Base-by-base conservation (phyloP, 2,329 filamentous ascomycete genomes). In the Claviceps sorghi region DNA sequence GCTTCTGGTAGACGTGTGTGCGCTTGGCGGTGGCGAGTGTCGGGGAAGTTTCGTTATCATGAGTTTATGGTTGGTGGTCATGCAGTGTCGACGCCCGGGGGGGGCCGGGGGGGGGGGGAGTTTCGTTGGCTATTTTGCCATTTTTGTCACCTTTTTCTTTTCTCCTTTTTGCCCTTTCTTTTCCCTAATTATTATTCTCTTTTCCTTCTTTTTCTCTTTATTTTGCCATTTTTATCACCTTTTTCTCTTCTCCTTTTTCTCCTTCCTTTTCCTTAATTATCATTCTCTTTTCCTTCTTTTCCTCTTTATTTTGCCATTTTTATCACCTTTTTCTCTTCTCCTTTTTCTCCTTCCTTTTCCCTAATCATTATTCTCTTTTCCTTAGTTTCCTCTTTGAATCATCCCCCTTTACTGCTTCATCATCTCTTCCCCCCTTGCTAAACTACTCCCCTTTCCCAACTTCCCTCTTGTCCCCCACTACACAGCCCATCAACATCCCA, bases 1-100 rank as follows among this genome's bases (percentile, higher is more conserved):
- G 49, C 21, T 61, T 60, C 49, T 60, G 55, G 58, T 56, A 44
- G 19, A 47, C 13, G 17, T 30, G 15, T 32, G 2, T 42, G 19
- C n/a, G 21, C 40, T 22, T 13, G n/a, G 26, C 22, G 26, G 26
- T 26, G 26, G 26, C 5, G 26, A 26, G 26, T 26, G 26, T 3
- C 3, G 5, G 26, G 26, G 26, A 5, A 26, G 26, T n/a, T n/a
- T n/a, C n/a, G 5, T 26, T 26, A 5, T 26, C 26, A 26, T 26
- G 26, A 26, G 26, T 26, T 26, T 3, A 5, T 26, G 3, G 26
- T 26, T 26, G 26, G 5, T 26, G 26, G 5, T 26, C 3, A 3
- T 26, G 26, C 3, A 26, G 26, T 26, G 3, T 3, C 26, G 26
- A 26, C 26, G n/a, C n/a, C n/a, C n/a, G n/a, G n/a, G n/a, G n/a